Percentiles rank a stretch among this genome's conserved stretches.
These are phyloP conservation scores for Manihot esculenta DNA, from an alignment of 441 rosid genomes.

Conservation along the genomic window DNA sequence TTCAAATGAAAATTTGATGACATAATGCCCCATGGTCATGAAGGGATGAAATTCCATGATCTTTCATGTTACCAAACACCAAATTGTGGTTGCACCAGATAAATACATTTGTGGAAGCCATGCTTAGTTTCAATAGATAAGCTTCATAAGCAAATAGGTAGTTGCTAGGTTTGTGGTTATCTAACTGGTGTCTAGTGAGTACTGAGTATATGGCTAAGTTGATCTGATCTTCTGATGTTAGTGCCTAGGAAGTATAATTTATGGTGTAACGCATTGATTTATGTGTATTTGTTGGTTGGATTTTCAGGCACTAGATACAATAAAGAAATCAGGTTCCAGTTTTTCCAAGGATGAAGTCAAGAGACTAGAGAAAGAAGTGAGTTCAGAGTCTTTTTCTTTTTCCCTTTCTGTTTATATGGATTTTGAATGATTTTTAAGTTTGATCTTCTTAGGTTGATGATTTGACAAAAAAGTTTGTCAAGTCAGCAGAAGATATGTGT, in stretches of 20 bases:
- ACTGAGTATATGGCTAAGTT: neutral
- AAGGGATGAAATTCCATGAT: neutral
- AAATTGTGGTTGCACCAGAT: neutral
- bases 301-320: conserved; percentile 73
- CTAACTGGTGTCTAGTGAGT: neutral
- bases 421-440: neutral
- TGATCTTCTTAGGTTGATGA: conserved; percentile 60
- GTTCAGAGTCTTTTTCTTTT: conserved; percentile 18
- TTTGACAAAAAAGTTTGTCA: conserved; percentile 70
- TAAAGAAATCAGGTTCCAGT: conserved; percentile 70
- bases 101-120: too few relatives aligned
- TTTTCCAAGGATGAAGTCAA: conserved; percentile 80
- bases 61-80: neutral
- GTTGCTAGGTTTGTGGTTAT: too few relatives aligned
- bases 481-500: conserved; percentile 84
- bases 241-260: neutral
- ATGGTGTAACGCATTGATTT: neutral
- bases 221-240: neutral
- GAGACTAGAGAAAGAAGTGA: conserved; percentile 90
- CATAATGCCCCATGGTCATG: too few relatives aligned
- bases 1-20: neutral
- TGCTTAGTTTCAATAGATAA: neutral
- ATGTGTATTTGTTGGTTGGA: neutral
- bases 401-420: neutral
- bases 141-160: neutral